These are phyloP conservation scores for Megacollybia platyphylla DNA, from an alignment of 1,284 basidiomycete species.

Conservation along the genomic window DNA sequence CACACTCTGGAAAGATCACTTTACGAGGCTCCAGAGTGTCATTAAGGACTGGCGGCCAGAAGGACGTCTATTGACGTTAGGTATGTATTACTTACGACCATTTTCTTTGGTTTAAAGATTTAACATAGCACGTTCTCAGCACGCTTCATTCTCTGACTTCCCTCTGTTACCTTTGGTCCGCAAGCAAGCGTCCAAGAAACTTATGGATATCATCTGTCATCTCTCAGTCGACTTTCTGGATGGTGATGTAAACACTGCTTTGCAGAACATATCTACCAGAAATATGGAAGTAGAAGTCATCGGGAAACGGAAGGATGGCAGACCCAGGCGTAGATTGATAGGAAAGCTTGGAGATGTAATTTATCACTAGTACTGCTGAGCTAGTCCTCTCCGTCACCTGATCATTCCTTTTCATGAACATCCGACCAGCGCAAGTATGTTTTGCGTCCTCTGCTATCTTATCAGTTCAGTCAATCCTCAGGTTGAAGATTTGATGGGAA, in stretches of 20 bases:
- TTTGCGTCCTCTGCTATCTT: neutral
- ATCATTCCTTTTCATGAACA: conserved; percentile 29
- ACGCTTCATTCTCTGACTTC: conserved; percentile 51
- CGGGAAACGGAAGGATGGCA: conserved; percentile 29
- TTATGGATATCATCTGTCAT: conserved; percentile 27
- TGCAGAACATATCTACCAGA: conserved; percentile 18
- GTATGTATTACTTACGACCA: conserved; percentile 16
- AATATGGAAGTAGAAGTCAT: conserved; percentile 30
- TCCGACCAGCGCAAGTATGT: conserved; percentile 42
- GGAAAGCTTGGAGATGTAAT: conserved; percentile 40
- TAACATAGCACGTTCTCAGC: conserved; percentile 31
- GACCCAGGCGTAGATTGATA: conserved; percentile 29
- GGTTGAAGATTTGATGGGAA: conserved; percentile 53
- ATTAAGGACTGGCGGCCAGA: conserved; percentile 38
- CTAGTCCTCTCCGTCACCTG: too few species aligned
- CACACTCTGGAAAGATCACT: conserved; percentile 65
- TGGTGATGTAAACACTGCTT: conserved; percentile 17
- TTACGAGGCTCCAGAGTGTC: conserved; percentile 37
- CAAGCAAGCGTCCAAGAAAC: conserved; percentile 17
- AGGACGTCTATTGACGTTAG: conserved; percentile 35
- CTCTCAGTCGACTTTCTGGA: conserved; percentile 40
- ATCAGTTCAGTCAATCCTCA: conserved; percentile 7
- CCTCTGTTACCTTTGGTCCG: conserved; percentile 28
- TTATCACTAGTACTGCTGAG: conserved; percentile 12
- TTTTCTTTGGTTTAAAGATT: conserved; percentile 1